Percentiles rank a stretch among this genome's conserved stretches.
Conservation (phyloP, 73 alveolate genomes). For the Paramecium biaurelia region DNA sequence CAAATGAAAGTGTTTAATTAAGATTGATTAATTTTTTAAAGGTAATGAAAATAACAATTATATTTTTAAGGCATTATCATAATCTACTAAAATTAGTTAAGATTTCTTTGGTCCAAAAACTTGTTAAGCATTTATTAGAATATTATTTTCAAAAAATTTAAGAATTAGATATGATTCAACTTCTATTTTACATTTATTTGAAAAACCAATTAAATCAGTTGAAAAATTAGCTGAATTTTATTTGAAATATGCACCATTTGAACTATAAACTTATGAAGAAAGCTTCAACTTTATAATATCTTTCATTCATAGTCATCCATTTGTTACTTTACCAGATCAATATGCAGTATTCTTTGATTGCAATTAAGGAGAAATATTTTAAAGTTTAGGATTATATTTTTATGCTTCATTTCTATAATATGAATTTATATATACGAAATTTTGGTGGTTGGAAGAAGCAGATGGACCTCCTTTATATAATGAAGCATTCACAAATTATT, state of each 20-base stretch:
- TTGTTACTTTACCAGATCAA: background rate
- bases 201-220: background rate
- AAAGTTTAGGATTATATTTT: background rate
- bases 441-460: background rate
- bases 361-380: background rate
- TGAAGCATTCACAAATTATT: background rate
- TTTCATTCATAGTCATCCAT: background rate
- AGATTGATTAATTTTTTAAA: background rate
- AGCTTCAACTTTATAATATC: background rate
- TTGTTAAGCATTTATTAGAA: background rate
- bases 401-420: background rate
- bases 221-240: background rate
- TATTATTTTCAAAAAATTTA: background rate
- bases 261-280: background rate
- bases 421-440: background rate
- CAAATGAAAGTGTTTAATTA: background rate
- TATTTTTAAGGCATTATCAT: background rate
- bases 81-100: background rate
- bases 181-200: background rate
- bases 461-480: background rate
- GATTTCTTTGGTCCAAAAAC: background rate
- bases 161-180: background rate
- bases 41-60: background rate
- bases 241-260: background rate
- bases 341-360: background rate